phyloP scores from a whole-genome alignment of 2,329 filamentous ascomycete species.

The Furcasterigmium sp. region DNA sequence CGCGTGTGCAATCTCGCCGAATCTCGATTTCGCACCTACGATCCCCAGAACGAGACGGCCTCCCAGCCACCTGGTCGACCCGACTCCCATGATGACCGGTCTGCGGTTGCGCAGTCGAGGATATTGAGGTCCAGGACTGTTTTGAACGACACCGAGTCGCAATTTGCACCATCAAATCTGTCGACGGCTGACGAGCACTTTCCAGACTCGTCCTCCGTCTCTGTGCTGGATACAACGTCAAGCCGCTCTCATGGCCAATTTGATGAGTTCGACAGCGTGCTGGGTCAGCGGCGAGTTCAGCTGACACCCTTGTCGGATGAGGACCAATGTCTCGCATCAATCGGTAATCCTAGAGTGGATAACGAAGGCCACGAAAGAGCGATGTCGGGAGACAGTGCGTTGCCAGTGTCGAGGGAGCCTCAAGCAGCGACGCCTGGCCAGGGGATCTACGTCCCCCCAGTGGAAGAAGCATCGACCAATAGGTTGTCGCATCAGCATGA shows the following conservation, averaged over 20 bases:
- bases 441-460: not conserved
- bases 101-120: not conserved
- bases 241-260: not conserved
- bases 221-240: not conserved
- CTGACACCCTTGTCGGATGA: not conserved
- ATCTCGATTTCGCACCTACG: not conserved
- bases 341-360: not conserved
- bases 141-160: not conserved
- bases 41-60: not conserved
- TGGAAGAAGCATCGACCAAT: not conserved
- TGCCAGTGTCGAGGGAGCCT: not conserved
- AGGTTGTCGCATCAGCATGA: not conserved
- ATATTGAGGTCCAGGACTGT: not conserved
- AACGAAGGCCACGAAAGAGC: not conserved
- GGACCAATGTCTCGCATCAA: not conserved
- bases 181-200: not conserved
- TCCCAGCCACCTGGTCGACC: not conserved
- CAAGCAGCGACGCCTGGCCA: not conserved
- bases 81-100: not conserved
- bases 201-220: not conserved
- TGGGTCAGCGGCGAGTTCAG: not conserved
- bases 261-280: not conserved
- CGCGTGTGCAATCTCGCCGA: not conserved
- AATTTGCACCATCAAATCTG: not conserved
- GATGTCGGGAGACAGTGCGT: not conserved